These are phyloP conservation scores for Annulohypoxylon moriforme DNA, from an alignment of 495 filamentous ascomycete species.

Conservation along the genomic window DNA sequence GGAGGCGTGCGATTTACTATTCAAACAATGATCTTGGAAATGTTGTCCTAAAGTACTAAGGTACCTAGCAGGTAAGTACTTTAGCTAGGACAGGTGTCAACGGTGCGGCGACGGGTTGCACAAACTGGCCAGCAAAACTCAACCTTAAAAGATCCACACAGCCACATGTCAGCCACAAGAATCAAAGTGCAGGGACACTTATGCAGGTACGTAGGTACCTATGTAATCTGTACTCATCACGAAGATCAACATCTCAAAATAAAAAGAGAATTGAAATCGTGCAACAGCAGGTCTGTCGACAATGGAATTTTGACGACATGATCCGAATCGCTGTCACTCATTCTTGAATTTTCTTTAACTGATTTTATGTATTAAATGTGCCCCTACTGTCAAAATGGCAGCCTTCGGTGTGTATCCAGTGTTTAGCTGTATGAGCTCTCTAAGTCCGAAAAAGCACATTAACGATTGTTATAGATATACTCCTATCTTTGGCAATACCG, in stretches of 20 bases:
- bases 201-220: background rate
- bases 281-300: slow-evolving; percentile 28
- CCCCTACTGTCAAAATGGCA: slow-evolving; percentile 24
- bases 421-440: background rate
- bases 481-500: slow-evolving; percentile 70
- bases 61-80: background rate
- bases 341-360: background rate
- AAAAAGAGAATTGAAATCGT: slow-evolving; percentile 2
- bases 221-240: slow-evolving; percentile 5
- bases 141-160: background rate
- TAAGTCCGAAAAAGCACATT: slow-evolving; percentile 4
- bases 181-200: background rate
- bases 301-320: slow-evolving; percentile 4
- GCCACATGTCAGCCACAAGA: background rate
- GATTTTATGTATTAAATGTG: background rate
- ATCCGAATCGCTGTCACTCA: background rate
- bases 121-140: background rate
- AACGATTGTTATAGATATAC: slow-evolving; percentile 55
- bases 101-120: slow-evolving; percentile 36
- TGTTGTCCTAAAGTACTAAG: slow-evolving; percentile 10
- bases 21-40: slow-evolving; percentile 1
- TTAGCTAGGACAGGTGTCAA: slow-evolving; percentile 41
- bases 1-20: slow-evolving; percentile 5
- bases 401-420: slow-evolving; percentile 35
- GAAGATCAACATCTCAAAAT: slow-evolving; percentile 9